These are phyloP conservation scores for Haematococcus sp. DNA, from an alignment of 139 green algal genomes.

Conservation along the genomic window DNA sequence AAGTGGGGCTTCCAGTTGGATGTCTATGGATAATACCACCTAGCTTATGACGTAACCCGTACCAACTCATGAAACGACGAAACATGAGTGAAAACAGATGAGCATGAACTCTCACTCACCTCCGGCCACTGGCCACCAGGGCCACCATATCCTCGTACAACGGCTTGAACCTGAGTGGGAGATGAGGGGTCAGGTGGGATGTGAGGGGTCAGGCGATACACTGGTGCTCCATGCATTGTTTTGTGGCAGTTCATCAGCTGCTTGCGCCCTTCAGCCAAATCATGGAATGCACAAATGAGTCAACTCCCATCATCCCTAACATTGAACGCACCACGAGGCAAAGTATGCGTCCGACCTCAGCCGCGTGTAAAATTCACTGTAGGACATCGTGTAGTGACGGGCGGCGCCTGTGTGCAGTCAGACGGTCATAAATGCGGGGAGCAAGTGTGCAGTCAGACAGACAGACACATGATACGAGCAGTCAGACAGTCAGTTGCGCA, in stretches of 20 bases:
- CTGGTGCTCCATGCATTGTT: background rate
- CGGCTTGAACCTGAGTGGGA: conserved; percentile 18
- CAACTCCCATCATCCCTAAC: background rate
- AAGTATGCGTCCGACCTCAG: conserved; percentile 23
- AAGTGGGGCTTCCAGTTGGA: background rate
- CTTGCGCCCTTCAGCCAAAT: too few relatives aligned
- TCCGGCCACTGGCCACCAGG: background rate
- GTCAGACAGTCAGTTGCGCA: too few relatives aligned
- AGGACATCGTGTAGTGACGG: conserved; percentile 64
- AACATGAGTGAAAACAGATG: too few relatives aligned
- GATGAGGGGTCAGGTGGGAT: background rate
- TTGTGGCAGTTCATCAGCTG: background rate
- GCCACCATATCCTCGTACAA: conserved; percentile 28
- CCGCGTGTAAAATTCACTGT: conserved; percentile 34
- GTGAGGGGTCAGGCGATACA: background rate
- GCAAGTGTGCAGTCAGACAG: too few relatives aligned
- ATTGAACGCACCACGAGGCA: conserved; percentile 4
- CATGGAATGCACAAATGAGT: background rate
- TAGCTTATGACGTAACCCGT: too few relatives aligned
- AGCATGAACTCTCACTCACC: too few relatives aligned
- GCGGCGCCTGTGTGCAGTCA: conserved; percentile 21
- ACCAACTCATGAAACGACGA: too few relatives aligned
- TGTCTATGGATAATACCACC: background rate
- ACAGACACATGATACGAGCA: too few relatives aligned
- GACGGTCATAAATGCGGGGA: too few relatives aligned